Evolutionary conservation across 176 grass and related monocot genomes (phyloP), one percentile per base, ranked within the genome.

Genomic region (Ampelocalamus luodianensis): DNA sequence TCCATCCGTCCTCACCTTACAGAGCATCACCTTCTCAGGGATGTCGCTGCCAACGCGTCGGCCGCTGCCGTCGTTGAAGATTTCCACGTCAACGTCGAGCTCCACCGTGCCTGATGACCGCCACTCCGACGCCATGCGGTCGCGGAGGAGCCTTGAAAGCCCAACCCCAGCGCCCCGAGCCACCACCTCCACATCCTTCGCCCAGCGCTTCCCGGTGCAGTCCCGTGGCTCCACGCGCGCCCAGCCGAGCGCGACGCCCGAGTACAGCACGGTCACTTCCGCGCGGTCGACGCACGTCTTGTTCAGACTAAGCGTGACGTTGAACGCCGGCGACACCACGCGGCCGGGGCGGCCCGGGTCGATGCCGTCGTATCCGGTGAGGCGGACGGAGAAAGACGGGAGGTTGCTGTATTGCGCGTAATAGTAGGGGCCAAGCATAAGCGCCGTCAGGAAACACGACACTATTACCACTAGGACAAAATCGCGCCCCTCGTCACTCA

Each of bases 321-420:
- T 80, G 85, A 81, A 87, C 60, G 68, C 14, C 58, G 68, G 77
- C 58, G 77, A 86, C 45, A 86, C 77, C 32, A 72, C 3, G 55
- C 43, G 44, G 44, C 16, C 71, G 44, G 85, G 44, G 61, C 45
- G n/a, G 36, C 58, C 45, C 8, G 13, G 10, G 77, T 87, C 59
- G 77, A 86, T 63, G 56, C 85, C 68, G 1, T 65, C 68, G 68
- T 87, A 66, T 77, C 77, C 37, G 58, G 36, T 49, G 85, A 87
- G 15, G 11, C 62, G 23, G 58, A 80, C 45, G 68, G 77, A 39
- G 48, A 46, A 46, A 46, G 11, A 12, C 10, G 45, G 45, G 45
- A 3, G 45, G 11, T 13, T 13, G 45, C 11, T 11, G 45, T 9
- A 46, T 46, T 3, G 45, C 45, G 11, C 11, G 45, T 46, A 3